Conservation (phyloP, 225 moss, liverwort and hornwort genomes). For the Bryum argenteum region DNA sequence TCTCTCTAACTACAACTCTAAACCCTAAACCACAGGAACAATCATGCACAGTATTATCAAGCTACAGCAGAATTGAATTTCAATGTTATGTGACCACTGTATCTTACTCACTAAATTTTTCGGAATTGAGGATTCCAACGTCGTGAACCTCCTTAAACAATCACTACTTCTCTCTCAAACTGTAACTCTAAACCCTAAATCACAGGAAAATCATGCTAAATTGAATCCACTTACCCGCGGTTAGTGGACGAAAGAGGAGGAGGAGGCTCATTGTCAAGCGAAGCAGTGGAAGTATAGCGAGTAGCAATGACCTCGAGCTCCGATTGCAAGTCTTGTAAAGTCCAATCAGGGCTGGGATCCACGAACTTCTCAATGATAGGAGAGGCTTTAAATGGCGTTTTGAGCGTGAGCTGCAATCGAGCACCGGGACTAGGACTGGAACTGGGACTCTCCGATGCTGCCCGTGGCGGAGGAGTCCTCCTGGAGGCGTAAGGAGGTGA, state of each 20-base stretch:
- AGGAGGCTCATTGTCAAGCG: constrained; percentile 43
- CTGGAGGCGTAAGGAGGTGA: not conserved
- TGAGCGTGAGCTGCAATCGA: constrained; percentile 44
- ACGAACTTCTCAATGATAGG: constrained; percentile 52
- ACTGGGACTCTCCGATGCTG: not conserved
- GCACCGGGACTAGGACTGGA: constrained; percentile 27
- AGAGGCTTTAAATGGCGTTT: constrained; percentile 35
- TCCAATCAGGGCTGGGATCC: constrained; percentile 85
- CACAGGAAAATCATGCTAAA: not conserved
- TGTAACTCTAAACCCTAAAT: not conserved
- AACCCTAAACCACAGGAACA: not conserved
- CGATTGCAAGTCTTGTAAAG: constrained; percentile 59
- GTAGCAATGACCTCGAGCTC: constrained; percentile 69
- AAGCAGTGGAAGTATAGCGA: constrained; percentile 40
- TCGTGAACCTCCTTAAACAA: too few species aligned
- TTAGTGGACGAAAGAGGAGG: constrained; percentile 34
- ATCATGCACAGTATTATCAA: not conserved
- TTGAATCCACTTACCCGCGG: constrained; percentile 38
- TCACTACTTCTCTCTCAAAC: not conserved
- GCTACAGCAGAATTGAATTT: not conserved
- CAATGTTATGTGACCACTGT: not conserved
- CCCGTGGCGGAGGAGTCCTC: not conserved
- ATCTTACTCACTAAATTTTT: not conserved
- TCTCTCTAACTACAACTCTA: not conserved
- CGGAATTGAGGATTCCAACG: too few species aligned